phyloP scores from a whole-genome alignment of 164 flowering plant genomes.

The Tetrastigma voinierianum region DNA sequence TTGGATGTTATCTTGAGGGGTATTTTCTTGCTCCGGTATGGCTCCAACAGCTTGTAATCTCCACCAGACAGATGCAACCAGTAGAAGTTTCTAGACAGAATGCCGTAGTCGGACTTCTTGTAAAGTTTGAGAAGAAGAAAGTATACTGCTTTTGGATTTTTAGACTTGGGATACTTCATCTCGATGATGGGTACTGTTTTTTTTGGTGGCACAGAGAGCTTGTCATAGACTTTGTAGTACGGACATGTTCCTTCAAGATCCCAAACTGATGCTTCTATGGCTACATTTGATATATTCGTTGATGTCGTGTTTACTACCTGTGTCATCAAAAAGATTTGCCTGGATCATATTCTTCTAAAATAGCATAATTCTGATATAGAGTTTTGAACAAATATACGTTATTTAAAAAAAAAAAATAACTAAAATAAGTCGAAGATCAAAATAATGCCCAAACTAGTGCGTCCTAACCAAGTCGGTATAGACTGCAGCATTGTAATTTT shows the following conservation, averaged over 20 bases:
- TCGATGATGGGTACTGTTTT: slow-evolving; percentile 50
- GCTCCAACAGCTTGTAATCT: slow-evolving; percentile 81
- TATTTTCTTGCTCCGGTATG: slow-evolving; percentile 59
- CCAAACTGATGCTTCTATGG: slow-evolving; percentile 93
- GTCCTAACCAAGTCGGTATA: too few relatives aligned
- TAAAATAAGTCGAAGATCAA: too few relatives aligned
- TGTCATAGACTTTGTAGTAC: slow-evolving; percentile 58
- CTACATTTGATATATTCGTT: slow-evolving; percentile 56
- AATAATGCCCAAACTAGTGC: too few relatives aligned
- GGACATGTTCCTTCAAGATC: slow-evolving; percentile 85
- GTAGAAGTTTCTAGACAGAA: slow-evolving; percentile 87
- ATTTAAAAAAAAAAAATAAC: too few relatives aligned
- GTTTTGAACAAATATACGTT: too few relatives aligned
- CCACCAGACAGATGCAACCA: slow-evolving; percentile 87
- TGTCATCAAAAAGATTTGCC: neutral
- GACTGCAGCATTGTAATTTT: too few relatives aligned
- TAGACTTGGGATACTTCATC: slow-evolving; percentile 81
- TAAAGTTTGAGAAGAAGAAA: slow-evolving; percentile 93
- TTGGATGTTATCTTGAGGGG: slow-evolving; percentile 72
- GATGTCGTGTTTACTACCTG: slow-evolving; percentile 91
- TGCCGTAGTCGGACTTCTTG: slow-evolving; percentile 49
- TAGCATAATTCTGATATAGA: too few relatives aligned
- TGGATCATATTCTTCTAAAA: too few relatives aligned
- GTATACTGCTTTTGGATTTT: slow-evolving; percentile 72
- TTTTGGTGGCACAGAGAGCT: slow-evolving; percentile 62